These are phyloP conservation scores for Cicer judaicum DNA, from an alignment of 306 rosid species.

Conservation along the genomic window DNA sequence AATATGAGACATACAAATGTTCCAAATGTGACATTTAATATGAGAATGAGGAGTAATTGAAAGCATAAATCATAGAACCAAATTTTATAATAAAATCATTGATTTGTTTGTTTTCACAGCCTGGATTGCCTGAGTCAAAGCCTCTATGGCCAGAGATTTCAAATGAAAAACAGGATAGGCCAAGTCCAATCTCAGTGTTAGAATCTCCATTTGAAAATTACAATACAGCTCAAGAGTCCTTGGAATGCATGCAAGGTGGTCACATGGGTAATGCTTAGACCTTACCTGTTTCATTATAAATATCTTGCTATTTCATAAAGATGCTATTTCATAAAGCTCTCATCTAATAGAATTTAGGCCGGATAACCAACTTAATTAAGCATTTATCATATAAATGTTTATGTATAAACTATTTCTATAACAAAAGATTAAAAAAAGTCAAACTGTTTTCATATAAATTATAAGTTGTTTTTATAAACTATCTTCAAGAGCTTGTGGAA, in stretches of 20 bases:
- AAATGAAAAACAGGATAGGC: slow-evolving; percentile 73
- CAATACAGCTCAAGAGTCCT: slow-evolving; percentile 49
- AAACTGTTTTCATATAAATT: too few species aligned
- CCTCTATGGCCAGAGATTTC: slow-evolving; percentile 50
- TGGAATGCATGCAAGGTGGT: slow-evolving; percentile 50
- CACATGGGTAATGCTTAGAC: slow-evolving; percentile 52
- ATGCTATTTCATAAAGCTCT: slow-evolving; percentile 20
- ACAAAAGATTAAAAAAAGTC: too few species aligned
- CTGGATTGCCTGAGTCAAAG: slow-evolving; percentile 61
- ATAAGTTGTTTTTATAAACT: too few species aligned
- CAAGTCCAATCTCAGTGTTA: slow-evolving; percentile 91
- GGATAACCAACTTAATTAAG: too few species aligned
- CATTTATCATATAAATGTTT: too few species aligned
- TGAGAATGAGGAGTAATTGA: too few species aligned
- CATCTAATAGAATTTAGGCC: not conserved
- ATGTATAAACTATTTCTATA: too few species aligned
- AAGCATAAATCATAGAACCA: not conserved
- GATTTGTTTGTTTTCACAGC: slow-evolving; percentile 58
- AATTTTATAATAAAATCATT: slow-evolving; percentile 3
- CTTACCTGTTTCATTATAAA: slow-evolving; percentile 26
- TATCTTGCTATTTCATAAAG: slow-evolving; percentile 13
- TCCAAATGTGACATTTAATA: too few species aligned
- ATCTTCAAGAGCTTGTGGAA: too few species aligned
- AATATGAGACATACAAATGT: too few species aligned
- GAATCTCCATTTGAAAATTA: slow-evolving; percentile 75